Evolutionary conservation across 169 alveolate genomes (phyloP).

Genomic region (Cryptosporidium tyzzeri): DNA sequence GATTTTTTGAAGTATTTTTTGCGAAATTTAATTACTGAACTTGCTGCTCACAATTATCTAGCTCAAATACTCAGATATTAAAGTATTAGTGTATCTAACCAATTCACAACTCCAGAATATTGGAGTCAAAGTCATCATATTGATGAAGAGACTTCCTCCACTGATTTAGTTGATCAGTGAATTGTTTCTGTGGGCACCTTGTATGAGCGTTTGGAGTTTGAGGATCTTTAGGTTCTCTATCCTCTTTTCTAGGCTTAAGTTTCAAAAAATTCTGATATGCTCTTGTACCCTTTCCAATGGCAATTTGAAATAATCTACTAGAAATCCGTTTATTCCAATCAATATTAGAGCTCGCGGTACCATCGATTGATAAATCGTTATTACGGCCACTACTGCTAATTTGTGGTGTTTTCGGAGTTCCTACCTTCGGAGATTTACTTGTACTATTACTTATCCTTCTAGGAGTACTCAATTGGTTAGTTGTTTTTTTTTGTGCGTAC

Average conservation of each 20-base stretch:
- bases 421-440: background rate
- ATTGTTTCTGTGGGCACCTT: constrained; percentile 75
- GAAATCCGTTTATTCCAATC: constrained; percentile 73
- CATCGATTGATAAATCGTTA: background rate
- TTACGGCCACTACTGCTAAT: background rate
- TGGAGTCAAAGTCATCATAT: constrained; percentile 49
- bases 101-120: background rate
- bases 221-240: constrained; percentile 57
- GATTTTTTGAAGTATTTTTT: background rate
- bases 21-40: background rate
- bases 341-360: background rate
- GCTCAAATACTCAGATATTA: background rate
- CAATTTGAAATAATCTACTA: constrained; percentile 71
- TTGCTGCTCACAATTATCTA: background rate
- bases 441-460: background rate
- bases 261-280: constrained; percentile 70
- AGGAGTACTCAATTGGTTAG: constrained; percentile 31
- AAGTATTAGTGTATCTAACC: background rate
- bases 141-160: constrained; percentile 74
- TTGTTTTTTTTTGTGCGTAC: background rate
- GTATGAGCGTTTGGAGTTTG: constrained; percentile 73
- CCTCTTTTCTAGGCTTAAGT: constrained; percentile 57
- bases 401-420: constrained; percentile 39
- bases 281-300: constrained; percentile 70
- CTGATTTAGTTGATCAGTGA: constrained; percentile 39